Conservation (phyloP, 2,329 filamentous ascomycete genomes). For the Periconia macrospinosa region DNA sequence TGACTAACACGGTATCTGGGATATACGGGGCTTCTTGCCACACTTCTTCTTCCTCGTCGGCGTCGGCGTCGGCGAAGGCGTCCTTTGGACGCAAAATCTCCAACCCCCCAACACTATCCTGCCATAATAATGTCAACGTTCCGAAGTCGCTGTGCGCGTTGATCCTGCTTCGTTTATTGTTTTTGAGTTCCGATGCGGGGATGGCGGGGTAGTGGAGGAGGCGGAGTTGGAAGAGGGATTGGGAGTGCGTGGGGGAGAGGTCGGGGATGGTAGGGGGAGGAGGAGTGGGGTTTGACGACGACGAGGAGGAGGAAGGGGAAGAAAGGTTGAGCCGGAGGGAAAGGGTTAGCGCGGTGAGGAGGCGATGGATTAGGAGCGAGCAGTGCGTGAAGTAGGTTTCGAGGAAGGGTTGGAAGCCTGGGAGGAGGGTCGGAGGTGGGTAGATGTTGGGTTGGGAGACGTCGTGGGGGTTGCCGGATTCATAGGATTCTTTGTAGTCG, state of each 20-base stretch:
- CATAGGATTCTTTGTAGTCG: slow-evolving; percentile 40
- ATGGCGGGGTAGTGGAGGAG: slow-evolving; percentile 46
- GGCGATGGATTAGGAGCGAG: slow-evolving; percentile 20
- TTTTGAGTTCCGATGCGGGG: slow-evolving; percentile 22
- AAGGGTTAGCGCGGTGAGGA: slow-evolving; percentile 32
- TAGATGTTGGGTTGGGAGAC: slow-evolving; percentile 45
- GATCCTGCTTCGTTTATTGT: slow-evolving; percentile 34
- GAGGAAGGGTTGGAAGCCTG: slow-evolving; percentile 40
- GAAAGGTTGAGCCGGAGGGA: slow-evolving; percentile 19
- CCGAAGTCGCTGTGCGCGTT: slow-evolving; percentile 49
- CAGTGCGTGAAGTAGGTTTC: slow-evolving; percentile 29
- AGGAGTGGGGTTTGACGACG: too few relatives aligned
- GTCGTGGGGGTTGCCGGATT: slow-evolving; percentile 34
- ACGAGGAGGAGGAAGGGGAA: too few relatives aligned
- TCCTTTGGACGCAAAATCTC: slow-evolving; percentile 37
- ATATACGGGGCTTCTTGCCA: slow-evolving; percentile 36
- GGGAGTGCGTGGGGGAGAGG: slow-evolving; percentile 26
- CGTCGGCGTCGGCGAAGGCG: too few relatives aligned
- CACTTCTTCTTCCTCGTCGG: too few relatives aligned
- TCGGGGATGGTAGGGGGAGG: slow-evolving; percentile 1
- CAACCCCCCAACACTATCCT: slow-evolving; percentile 46
- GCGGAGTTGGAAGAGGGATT: slow-evolving; percentile 37
- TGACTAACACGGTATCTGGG: slow-evolving; percentile 40
- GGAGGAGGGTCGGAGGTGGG: slow-evolving; percentile 41
- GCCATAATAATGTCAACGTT: slow-evolving; percentile 46